These are phyloP conservation scores for Myxozyma neglecta DNA, from an alignment of 805 yeast species.

Conservation along the genomic window DNA sequence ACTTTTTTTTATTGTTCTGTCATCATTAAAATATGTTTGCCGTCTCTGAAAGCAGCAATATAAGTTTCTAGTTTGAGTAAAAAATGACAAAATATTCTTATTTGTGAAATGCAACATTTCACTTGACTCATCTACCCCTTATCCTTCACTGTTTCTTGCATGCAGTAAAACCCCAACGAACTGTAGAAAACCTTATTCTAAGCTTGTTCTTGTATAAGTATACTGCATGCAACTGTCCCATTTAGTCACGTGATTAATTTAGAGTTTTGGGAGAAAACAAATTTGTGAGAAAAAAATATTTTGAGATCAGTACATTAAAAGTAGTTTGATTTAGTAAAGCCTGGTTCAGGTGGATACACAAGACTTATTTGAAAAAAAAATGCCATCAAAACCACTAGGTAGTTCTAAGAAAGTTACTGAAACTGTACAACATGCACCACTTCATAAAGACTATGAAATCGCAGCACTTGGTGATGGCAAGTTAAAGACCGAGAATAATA, in stretches of 20 bases:
- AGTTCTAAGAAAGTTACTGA: not conserved
- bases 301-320: not conserved
- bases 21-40: too few relatives aligned
- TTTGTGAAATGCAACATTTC: too few relatives aligned
- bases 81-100: too few relatives aligned
- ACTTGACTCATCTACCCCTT: too few relatives aligned
- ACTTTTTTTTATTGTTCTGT: too few relatives aligned
- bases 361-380: not conserved
- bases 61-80: too few relatives aligned
- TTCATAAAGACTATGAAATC: slow-evolving; percentile 20
- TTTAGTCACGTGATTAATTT: not conserved
- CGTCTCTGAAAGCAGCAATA: too few relatives aligned
- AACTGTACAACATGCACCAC: slow-evolving; percentile 23
- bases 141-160: too few relatives aligned
- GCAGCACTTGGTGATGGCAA: slow-evolving; percentile 29
- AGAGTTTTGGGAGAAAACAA: slow-evolving; percentile 1
- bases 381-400: slow-evolving; percentile 4
- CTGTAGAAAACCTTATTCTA: not conserved
- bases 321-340: not conserved
- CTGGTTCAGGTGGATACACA: not conserved
- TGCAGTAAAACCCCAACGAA: too few relatives aligned
- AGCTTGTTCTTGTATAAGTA: too few relatives aligned
- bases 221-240: not conserved
- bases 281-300: not conserved
- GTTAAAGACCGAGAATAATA: slow-evolving; percentile 5